A percentile compares a stretch with the other conserved stretches of the same genome.
Evolutionary conservation across 2,329 filamentous ascomycete genomes (phyloP).

Genomic region (Talaromyces sp.): DNA sequence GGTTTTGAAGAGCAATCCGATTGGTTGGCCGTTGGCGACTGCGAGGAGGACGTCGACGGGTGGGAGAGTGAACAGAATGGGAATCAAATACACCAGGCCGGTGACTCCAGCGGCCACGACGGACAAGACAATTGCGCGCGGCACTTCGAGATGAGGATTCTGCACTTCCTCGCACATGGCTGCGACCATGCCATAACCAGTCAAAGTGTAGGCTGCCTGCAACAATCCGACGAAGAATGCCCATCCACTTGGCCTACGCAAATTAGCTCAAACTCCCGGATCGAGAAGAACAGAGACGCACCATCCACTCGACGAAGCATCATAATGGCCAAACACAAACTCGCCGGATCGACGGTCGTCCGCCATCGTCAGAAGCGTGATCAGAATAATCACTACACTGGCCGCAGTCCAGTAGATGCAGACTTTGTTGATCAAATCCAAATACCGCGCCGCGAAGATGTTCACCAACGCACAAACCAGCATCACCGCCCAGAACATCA

Average conservation of each 20-base stretch:
- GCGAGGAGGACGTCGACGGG: conserved; percentile 60
- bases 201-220: conserved; percentile 53
- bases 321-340: conserved; percentile 67
- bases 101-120: conserved; percentile 65
- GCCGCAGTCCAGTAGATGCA: conserved; percentile 69
- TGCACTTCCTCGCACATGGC: conserved; percentile 71
- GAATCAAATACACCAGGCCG: conserved; percentile 65
- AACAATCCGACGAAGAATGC: conserved; percentile 69
- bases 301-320: conserved; percentile 63
- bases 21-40: conserved; percentile 69
- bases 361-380: conserved; percentile 59
- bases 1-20: conserved; percentile 70
- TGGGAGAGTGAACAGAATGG: conserved; percentile 71
- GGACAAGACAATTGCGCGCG: conserved; percentile 66
- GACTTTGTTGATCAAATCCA: conserved; percentile 68
- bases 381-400: conserved; percentile 65
- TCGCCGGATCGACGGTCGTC: conserved; percentile 55
- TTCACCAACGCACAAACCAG: conserved; percentile 61
- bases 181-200: conserved; percentile 66
- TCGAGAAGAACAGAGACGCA: conserved; percentile 23
- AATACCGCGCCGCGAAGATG: conserved; percentile 58
- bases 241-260: conserved; percentile 59
- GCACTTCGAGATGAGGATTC: conserved; percentile 64
- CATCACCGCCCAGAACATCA: conserved; percentile 71
- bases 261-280: background rate